Conservation (phyloP, 2,329 filamentous ascomycete genomes). For the Diaporthe citrichinensis region DNA sequence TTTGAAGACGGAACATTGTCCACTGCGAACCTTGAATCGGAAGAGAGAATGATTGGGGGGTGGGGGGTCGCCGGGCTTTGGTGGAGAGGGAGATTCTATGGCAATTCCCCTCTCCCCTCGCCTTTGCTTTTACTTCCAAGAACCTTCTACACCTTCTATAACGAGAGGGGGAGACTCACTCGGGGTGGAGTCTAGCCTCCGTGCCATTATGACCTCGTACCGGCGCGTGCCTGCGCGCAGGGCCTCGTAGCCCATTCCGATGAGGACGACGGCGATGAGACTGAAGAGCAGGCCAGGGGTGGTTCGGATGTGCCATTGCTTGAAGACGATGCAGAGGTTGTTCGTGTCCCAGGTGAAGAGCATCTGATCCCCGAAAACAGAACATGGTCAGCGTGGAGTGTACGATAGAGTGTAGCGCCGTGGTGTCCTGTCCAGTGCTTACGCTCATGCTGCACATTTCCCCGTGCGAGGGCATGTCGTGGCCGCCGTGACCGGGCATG, state of each 20-base stretch:
- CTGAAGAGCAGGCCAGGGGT: constrained; percentile 83
- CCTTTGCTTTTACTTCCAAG: constrained; percentile 1
- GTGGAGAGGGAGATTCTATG: not conserved
- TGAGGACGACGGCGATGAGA: constrained; percentile 82
- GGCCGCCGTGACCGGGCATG: constrained; percentile 57
- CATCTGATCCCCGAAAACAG: constrained; percentile 73
- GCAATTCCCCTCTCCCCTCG: constrained; percentile 8
- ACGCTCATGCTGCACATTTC: constrained; percentile 93
- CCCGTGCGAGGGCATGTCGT: constrained; percentile 52
- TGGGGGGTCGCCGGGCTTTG: not conserved
- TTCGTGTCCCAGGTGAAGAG: constrained; percentile 96
- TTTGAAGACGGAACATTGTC: constrained; percentile 27
- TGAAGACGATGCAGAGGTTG: constrained; percentile 97
- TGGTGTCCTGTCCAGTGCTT: constrained; percentile 51
- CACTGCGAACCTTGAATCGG: constrained; percentile 4
- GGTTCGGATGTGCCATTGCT: constrained; percentile 87
- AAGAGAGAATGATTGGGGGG: not conserved
- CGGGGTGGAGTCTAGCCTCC: constrained; percentile 62
- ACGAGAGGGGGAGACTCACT: constrained; percentile 60
- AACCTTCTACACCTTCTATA: constrained; percentile 26
- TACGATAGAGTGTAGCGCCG: no score
- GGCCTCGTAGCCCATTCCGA: constrained; percentile 94
- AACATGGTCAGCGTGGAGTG: constrained; percentile 41
- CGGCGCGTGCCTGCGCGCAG: constrained; percentile 82
- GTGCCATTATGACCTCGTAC: constrained; percentile 76